Base-by-base conservation (phyloP, 2,329 filamentous ascomycete species). In the Neophaeococcomyces mojaviensis region DNA sequence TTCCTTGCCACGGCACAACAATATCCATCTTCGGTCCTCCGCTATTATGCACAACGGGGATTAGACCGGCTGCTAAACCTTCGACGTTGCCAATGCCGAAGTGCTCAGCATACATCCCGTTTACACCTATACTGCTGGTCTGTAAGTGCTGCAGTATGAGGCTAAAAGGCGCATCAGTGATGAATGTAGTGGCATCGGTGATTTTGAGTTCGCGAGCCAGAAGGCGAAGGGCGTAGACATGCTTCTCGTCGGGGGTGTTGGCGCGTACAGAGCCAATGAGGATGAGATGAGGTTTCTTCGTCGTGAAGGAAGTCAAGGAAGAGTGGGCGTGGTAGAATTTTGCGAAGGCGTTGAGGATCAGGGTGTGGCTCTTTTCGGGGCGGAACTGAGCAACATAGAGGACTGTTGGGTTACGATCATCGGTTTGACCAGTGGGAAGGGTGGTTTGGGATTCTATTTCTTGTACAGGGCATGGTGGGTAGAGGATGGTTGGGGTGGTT, bases 21-120 rank as follows among this genome's bases (percentile, higher is more conserved):
- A 98, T 98, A 62, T 98, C 92, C 51, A 88, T 68, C 66, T 92
- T 95, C 2, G 92, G 92, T 0, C 92, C 92, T 7, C 90, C 92
- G 41, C 86, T 92, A 64, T 96, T 75, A 59, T 98, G 92, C 7
- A 97, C 92, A 0, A 98, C 89, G 4, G 84, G 82, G 47, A 98
- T 88, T 48, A 98, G 71, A 1, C 92, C 92, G 0, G 92, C 92
- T 3, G 92, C 92, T 63, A 97, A 89, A 62, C 97, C 98, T 70
- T 98, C 92, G 33, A 98, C 92, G 13, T 97, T 89, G 1, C 92
- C 92, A 49, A 98, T 98, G 18, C 92, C 92, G 63, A 98, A 98
- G 65, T 98, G 92, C 69, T 98, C 92, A 63, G 96, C 97, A 90
- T 92, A 98, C 92, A 98, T 98, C 59, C 86, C 88, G 58, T 98